Evolutionary conservation across 2,329 filamentous ascomycete species (phyloP).

Genomic region (Neonectria sp.): DNA sequence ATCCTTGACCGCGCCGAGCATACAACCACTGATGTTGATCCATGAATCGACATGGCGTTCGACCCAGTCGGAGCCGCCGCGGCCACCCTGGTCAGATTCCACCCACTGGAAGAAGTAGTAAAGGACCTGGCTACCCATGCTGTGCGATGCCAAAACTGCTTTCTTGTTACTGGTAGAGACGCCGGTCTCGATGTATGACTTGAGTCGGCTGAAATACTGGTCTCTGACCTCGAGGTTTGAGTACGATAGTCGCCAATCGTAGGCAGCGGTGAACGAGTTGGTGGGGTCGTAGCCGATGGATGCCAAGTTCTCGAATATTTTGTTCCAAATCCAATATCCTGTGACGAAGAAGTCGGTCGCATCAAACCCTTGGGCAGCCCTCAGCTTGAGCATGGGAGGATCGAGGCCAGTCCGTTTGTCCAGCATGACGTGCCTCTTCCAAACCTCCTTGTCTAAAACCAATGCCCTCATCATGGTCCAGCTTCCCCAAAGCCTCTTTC

Average conservation of each 20-base stretch:
- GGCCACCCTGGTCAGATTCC: constrained; percentile 82
- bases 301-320: constrained; percentile 96
- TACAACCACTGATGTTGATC: constrained; percentile 98
- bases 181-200: constrained; percentile 90
- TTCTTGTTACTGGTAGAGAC: constrained; percentile 83
- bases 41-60: constrained; percentile 91
- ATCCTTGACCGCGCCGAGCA: constrained; percentile 95
- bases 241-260: constrained; percentile 96
- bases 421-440: constrained; percentile 98
- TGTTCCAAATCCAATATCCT: constrained; percentile 99
- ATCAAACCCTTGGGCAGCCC: constrained; percentile 96
- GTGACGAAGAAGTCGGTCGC: constrained; percentile 96
- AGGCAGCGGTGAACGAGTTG: constrained; percentile 77
- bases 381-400: constrained; percentile 89
- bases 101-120: constrained; percentile 90
- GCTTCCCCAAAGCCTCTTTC: constrained; percentile 95
- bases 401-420: constrained; percentile 93
- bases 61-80: constrained; percentile 90
- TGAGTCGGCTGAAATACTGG: constrained; percentile 93
- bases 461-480: constrained; percentile 99
- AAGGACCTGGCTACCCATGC: constrained; percentile 96
- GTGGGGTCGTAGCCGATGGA: constrained; percentile 95
- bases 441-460: constrained; percentile 91
- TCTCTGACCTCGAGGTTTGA: constrained; percentile 90
- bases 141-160: constrained; percentile 90